Evolutionary conservation across 768 basidiomycete species (phyloP).

Genomic region (Agaricus subrufescens): DNA sequence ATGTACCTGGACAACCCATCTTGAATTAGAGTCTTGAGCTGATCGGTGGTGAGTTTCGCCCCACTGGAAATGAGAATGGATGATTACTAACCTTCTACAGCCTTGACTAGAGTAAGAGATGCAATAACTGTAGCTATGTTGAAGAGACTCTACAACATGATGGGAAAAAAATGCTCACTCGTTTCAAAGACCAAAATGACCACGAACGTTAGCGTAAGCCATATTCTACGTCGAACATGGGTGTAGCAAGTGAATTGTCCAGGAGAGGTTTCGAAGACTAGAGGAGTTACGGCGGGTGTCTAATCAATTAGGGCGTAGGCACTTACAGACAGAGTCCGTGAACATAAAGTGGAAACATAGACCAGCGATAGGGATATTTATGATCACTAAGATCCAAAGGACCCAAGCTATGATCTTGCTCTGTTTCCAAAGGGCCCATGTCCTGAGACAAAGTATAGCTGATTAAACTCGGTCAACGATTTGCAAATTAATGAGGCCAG

Average conservation of each 20-base stretch:
- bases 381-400: neutral
- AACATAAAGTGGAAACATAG: neutral
- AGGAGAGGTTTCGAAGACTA: neutral
- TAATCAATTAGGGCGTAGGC: neutral
- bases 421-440: neutral
- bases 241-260: neutral
- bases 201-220: neutral
- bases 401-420: neutral
- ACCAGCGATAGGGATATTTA: neutral
- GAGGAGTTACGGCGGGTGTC: neutral
- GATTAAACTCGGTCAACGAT: too few species aligned
- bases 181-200: neutral
- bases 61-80: neutral
- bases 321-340: neutral
- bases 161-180: too few species aligned
- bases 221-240: neutral
- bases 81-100: neutral
- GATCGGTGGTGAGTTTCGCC: too few species aligned
- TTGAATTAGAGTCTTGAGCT: neutral
- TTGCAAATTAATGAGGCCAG: too few species aligned
- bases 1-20: neutral
- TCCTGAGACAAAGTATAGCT: neutral
- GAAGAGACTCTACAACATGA: neutral
- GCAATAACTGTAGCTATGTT: neutral
- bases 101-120: neutral